phyloP scores from a whole-genome alignment of 2,329 filamentous ascomycete species.

The Fusarium papillatum region DNA sequence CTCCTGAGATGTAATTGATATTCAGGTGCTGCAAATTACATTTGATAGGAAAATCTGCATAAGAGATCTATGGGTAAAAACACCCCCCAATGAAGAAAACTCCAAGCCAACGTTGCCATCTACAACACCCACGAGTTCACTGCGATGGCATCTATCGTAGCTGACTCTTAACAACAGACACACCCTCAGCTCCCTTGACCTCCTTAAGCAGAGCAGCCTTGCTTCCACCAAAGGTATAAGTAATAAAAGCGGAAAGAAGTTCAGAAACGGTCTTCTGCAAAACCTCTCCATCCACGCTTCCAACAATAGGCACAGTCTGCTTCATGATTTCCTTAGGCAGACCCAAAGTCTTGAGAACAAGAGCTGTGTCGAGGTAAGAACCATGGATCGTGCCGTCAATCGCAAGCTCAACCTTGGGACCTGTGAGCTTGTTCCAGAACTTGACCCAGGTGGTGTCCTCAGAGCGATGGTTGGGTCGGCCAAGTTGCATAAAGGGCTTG shows the following conservation, averaged over 20 bases:
- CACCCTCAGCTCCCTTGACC: slow-evolving; percentile 14
- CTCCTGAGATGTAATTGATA: background rate
- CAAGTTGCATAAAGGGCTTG: slow-evolving; percentile 49
- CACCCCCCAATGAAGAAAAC: background rate
- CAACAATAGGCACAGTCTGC: slow-evolving; percentile 2
- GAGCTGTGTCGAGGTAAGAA: slow-evolving; percentile 49
- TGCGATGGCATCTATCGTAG: background rate
- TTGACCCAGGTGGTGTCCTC: slow-evolving; percentile 50
- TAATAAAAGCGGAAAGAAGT: slow-evolving; percentile 39
- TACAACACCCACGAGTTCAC: background rate
- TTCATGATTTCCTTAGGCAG: slow-evolving; percentile 30
- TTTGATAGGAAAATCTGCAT: background rate
- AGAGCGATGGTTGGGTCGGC: slow-evolving; percentile 44
- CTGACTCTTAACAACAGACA: slow-evolving; percentile 34
- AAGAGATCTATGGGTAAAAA: background rate
- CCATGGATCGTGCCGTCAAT: slow-evolving; percentile 46
- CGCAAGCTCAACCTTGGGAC: slow-evolving; percentile 39
- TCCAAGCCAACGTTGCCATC: background rate
- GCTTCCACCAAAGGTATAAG: slow-evolving; percentile 26
- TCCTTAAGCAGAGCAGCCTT: slow-evolving; percentile 16
- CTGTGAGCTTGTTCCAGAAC: slow-evolving; percentile 46
- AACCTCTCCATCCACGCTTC: slow-evolving; percentile 17
- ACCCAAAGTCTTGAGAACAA: slow-evolving; percentile 40
- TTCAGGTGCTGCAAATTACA: background rate
- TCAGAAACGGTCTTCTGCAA: slow-evolving; percentile 39